Percentiles rank a stretch among this genome's conserved stretches.
Conservation (phyloP, 1,284 basidiomycete species). For the Volvariella volvacea region DNA sequence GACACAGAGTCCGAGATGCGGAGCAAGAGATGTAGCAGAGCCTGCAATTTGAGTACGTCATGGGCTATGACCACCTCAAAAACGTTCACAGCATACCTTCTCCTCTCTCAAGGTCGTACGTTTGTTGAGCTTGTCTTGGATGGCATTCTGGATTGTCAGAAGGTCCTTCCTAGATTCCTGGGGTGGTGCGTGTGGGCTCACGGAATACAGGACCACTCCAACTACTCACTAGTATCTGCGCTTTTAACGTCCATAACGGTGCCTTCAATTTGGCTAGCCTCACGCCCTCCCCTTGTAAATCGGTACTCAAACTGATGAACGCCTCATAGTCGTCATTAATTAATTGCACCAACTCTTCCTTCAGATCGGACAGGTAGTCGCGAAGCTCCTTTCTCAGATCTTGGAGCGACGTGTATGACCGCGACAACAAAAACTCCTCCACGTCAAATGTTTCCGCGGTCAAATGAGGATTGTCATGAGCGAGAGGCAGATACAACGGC, state of each 20-base stretch:
- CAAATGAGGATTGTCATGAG: slow-evolving; percentile 73
- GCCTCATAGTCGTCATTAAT: slow-evolving; percentile 98
- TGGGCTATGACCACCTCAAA: background rate
- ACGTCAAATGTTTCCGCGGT: slow-evolving; percentile 68
- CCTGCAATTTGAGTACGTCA: slow-evolving; percentile 34
- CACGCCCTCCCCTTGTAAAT: slow-evolving; percentile 77
- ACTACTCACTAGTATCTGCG: slow-evolving; percentile 60
- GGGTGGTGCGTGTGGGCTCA: slow-evolving; percentile 5
- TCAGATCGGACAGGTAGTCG: slow-evolving; percentile 76
- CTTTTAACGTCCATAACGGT: slow-evolving; percentile 60
- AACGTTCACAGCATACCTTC: slow-evolving; percentile 60
- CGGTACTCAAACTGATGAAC: slow-evolving; percentile 92
- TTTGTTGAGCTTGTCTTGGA: slow-evolving; percentile 72
- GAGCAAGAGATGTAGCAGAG: slow-evolving; percentile 75
- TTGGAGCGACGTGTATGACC: slow-evolving; percentile 80
- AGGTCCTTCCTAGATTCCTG: slow-evolving; percentile 62
- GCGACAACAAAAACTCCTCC: slow-evolving; percentile 84
- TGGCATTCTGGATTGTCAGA: slow-evolving; percentile 62
- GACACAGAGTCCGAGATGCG: slow-evolving; percentile 85
- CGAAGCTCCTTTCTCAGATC: slow-evolving; percentile 85
- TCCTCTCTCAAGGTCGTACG: slow-evolving; percentile 74
- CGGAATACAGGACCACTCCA: background rate
- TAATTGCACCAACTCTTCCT: slow-evolving; percentile 89
- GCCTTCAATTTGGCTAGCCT: slow-evolving; percentile 60
- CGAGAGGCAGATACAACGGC: slow-evolving; percentile 71